A percentile compares a stretch with the other conserved stretches of the same genome.
Evolutionary conservation across 2,329 filamentous ascomycete species (phyloP).

Genomic region (Aspergillus sp.): DNA sequence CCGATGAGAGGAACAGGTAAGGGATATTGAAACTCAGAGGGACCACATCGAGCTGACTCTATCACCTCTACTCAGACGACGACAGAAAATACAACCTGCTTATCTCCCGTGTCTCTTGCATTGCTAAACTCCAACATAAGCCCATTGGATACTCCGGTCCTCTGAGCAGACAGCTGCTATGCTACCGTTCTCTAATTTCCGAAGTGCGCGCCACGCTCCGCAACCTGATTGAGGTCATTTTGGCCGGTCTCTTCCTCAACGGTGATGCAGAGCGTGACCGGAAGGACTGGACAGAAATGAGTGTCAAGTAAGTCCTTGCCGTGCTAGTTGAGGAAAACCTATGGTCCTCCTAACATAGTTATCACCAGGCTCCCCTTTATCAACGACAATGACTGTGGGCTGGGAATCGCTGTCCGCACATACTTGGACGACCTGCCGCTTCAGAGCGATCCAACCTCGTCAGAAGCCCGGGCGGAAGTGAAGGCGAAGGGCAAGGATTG

Average conservation of each 20-base stretch:
- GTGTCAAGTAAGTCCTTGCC: conserved; percentile 53
- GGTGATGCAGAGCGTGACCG: conserved; percentile 67
- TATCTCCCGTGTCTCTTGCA: conserved; percentile 75
- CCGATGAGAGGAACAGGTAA: conserved; percentile 50
- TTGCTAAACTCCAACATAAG: conserved; percentile 74
- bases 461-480: conserved; percentile 42
- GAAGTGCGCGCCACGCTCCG: conserved; percentile 71
- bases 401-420: conserved; percentile 42
- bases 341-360: conserved; percentile 2
- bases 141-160: conserved; percentile 89
- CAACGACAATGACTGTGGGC: conserved; percentile 38
- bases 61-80: conserved; percentile 44
- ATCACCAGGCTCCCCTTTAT: conserved; percentile 35
- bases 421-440: conserved; percentile 48
- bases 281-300: conserved; percentile 59
- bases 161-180: conserved; percentile 78
- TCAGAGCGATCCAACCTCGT: conserved; percentile 46
- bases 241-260: conserved; percentile 71
- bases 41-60: not conserved
- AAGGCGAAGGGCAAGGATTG: conserved; percentile 49
- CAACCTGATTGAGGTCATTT: conserved; percentile 74
- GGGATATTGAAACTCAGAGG: not conserved
- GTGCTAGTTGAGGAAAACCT: too few species aligned
- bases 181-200: conserved; percentile 74
- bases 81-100: conserved; percentile 73